Evolutionary conservation across 2,329 filamentous ascomycete species (phyloP).

Genomic region (Cladophialophora yegresii): DNA sequence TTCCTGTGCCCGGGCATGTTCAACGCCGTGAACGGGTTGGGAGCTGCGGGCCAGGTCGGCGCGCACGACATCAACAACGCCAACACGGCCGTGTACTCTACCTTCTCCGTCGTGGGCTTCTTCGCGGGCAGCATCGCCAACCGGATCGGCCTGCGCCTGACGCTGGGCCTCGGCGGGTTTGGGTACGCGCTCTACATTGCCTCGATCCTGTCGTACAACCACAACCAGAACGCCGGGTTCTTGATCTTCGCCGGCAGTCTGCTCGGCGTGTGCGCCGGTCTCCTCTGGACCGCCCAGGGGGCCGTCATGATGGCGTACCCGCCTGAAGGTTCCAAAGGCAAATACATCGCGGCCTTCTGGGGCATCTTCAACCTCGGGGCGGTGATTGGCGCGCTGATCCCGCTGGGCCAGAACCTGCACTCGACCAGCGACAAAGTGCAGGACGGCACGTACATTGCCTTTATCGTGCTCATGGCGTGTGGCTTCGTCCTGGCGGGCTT

Average conservation of each 20-base stretch:
- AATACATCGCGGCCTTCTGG: conserved; percentile 85
- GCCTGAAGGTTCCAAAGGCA: conserved; percentile 71
- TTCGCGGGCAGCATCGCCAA: conserved; percentile 51
- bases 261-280: conserved; percentile 45
- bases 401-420: conserved; percentile 52
- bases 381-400: conserved; percentile 69
- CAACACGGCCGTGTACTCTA: conserved; percentile 69
- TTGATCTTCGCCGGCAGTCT: conserved; percentile 46
- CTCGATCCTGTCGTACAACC: conserved; percentile 46
- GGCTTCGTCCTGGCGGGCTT: conserved; percentile 68
- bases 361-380: conserved; percentile 84
- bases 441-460: conserved; percentile 84
- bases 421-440: conserved; percentile 45
- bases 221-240: conserved; percentile 44
- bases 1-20: conserved; percentile 74
- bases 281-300: conserved; percentile 47
- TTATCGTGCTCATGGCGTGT: conserved; percentile 76
- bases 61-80: conserved; percentile 64
- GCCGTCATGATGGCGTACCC: conserved; percentile 70
- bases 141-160: conserved; percentile 40
- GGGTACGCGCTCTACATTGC: conserved; percentile 44
- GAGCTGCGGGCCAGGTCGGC: conserved; percentile 64
- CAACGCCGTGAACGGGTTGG: conserved; percentile 67
- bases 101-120: conserved; percentile 62
- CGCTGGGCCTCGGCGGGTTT: conserved; percentile 40